Base-by-base conservation (phyloP, 2,329 filamentous ascomycete genomes). In the Cladosporium sp. region DNA sequence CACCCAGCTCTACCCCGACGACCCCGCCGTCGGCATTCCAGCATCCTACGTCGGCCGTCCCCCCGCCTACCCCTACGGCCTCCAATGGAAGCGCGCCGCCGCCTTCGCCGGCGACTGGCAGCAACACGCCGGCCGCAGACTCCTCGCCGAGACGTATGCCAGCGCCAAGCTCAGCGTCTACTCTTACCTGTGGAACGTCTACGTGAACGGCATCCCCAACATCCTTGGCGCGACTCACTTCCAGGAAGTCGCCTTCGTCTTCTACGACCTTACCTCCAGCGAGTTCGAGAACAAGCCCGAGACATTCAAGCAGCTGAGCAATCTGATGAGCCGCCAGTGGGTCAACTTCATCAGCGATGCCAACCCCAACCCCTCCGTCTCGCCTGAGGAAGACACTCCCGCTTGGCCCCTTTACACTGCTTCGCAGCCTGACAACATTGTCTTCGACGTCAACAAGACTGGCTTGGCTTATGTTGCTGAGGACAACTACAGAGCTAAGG, bases 161-260 rank as follows among this genome's bases (percentile, higher is more conserved):
- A 17, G 28, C 13, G 52, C 52, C 39, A 40, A 37, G 2, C 39
- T 55, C 20, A 20, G 12, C 20, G 52, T 55, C 40, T 55, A 55
- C 40, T 55, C 52, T 4, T 55, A 55, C 52, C 20, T 34, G n/a
- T 55, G 52, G 52, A 45, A 55, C 40, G 52, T 55, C 7, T 55
- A 55, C 32, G 52, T 55, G 19, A 36, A 34, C 32, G 52, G 52
- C 20, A 34, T 55, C 9, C 32, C 40, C n/a, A 20, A 42, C 22
- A 55, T 55, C 40, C 28, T 45, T 32, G 52, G 52, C 13, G 52
- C 52, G 2, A 67, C 68, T 35, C 77, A 78, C 62, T 77, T 77
- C 66, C 69, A 78, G 57, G 80, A 83, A 65, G 77, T 83, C 0
- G 73, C 76, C 0, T 82, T 82, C 60, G 80, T 83, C 6, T 80